Evolutionary conservation across 371 early-diverging fungal genomes (phyloP).

Genomic region (Synchytrium microbalum): DNA sequence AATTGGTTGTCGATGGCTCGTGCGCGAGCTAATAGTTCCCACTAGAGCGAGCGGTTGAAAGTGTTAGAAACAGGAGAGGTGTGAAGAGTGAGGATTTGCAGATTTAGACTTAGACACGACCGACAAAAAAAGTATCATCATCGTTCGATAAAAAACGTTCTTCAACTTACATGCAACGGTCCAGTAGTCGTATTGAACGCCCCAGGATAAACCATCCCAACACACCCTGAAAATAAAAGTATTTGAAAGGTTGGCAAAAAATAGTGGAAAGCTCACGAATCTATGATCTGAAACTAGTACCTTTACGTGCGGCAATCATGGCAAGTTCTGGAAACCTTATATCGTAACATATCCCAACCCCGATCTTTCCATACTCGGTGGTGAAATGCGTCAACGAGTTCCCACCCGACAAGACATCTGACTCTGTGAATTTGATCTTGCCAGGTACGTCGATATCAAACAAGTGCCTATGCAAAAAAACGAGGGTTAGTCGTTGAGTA

Average conservation of each 20-base stretch:
- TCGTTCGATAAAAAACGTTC: too few relatives aligned
- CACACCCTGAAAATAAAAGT: too few relatives aligned
- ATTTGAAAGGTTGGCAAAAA: neutral
- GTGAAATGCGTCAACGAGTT: slow-evolving; percentile 62
- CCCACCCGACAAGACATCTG: slow-evolving; percentile 75
- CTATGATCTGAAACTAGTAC: too few relatives aligned
- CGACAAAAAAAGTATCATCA: too few relatives aligned
- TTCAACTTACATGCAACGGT: slow-evolving; percentile 42
- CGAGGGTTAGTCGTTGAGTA: neutral
- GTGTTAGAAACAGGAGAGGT: neutral
- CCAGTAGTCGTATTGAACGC: slow-evolving; percentile 95
- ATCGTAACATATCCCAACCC: slow-evolving; percentile 94
- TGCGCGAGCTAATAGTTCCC: slow-evolving; percentile 87
- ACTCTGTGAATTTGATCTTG: slow-evolving; percentile 84
- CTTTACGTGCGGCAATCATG: slow-evolving; percentile 80
- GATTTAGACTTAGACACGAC: too few relatives aligned
- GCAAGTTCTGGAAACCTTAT: slow-evolving; percentile 93
- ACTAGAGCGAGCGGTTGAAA: slow-evolving; percentile 59
- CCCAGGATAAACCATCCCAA: slow-evolving; percentile 88
- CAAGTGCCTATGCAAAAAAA: slow-evolving; percentile 62
- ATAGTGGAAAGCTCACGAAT: neutral
- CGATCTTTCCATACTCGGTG: slow-evolving; percentile 78
- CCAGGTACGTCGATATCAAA: slow-evolving; percentile 95
- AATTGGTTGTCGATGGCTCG: slow-evolving; percentile 67
- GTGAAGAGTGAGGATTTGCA: neutral